These are phyloP conservation scores for Auricularia auricula-judae DNA, from an alignment of 768 basidiomycete species.

Conservation along the genomic window DNA sequence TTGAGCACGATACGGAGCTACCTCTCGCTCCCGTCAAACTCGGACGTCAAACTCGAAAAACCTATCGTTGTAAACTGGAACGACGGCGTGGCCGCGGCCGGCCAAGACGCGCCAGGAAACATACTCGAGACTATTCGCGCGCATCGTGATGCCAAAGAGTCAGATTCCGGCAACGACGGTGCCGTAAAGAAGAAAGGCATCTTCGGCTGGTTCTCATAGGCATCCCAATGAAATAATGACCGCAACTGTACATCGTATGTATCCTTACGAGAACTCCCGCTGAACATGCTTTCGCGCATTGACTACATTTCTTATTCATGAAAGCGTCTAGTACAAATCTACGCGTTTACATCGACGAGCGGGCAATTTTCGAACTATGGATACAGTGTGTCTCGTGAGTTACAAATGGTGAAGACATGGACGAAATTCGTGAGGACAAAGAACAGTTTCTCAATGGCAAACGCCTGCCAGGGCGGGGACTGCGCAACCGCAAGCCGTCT, in stretches of 20 bases:
- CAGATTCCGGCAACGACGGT: not conserved
- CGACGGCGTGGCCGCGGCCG: not conserved
- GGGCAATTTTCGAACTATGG: no score
- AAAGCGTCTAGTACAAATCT: no score
- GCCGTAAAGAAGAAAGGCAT: not conserved
- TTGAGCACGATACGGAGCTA: not conserved
- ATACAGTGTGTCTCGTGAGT: no score
- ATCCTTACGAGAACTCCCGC: no score
- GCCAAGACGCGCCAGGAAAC: not conserved
- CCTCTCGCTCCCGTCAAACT: not conserved
- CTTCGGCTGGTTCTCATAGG: not conserved
- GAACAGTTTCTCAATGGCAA: not conserved
- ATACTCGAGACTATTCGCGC: not conserved
- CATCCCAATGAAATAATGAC: not conserved
- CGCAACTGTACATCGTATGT: no score
- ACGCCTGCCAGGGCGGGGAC: not conserved
- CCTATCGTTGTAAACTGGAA: conserved; percentile 1
- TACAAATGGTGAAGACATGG: no score
- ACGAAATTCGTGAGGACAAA: no score
- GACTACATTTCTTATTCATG: no score
- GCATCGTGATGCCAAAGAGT: not conserved
- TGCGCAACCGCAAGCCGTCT: not conserved
- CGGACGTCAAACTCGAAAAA: not conserved
- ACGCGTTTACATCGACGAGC: no score
- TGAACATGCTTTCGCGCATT: no score